These are phyloP conservation scores for Musa schizocarpa DNA, from an alignment of 176 grass and related monocot genomes.

Conservation along the genomic window DNA sequence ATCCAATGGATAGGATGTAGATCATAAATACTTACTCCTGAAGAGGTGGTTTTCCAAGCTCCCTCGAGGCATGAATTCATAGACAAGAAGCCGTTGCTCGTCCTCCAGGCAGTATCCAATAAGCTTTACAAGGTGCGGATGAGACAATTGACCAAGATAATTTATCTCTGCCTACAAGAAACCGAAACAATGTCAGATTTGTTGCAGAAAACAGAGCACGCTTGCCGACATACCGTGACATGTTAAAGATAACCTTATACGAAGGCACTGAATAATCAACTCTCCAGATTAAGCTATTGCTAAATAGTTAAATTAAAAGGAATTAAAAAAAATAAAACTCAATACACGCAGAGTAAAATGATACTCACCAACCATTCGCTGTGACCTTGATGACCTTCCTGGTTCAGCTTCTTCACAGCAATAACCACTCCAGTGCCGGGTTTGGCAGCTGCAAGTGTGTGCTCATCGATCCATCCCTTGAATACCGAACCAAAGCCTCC, in stretches of 20 bases:
- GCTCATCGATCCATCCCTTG: constrained; percentile 85
- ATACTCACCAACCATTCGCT: constrained; percentile 82
- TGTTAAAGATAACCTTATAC: too few relatives aligned
- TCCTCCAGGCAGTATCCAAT: constrained; percentile 86
- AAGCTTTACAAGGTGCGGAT: constrained; percentile 89
- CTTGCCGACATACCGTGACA: too few relatives aligned
- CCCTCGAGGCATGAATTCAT: constrained; percentile 86
- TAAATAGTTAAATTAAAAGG: too few relatives aligned
- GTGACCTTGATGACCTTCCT: constrained; percentile 68
- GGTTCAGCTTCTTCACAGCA: constrained; percentile 80
- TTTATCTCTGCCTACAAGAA: constrained; percentile 81
- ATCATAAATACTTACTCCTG: constrained; percentile 52
- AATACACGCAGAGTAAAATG: background rate
- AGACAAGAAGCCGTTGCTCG: constrained; percentile 80
- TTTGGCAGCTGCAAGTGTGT: constrained; percentile 43
- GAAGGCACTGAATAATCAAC: too few relatives aligned
- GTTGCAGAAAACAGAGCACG: background rate
- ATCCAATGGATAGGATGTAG: background rate
- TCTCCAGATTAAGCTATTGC: too few relatives aligned
- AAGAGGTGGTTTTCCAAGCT: constrained; percentile 98
- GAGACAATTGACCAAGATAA: constrained; percentile 70
- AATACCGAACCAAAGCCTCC: constrained; percentile 84
- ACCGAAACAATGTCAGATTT: background rate
- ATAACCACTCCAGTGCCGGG: constrained; percentile 67
- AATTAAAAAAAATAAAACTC: too few relatives aligned